Conservation (phyloP, 805 yeast genomes). For the Wickerhamiella kurtzmanii region DNA sequence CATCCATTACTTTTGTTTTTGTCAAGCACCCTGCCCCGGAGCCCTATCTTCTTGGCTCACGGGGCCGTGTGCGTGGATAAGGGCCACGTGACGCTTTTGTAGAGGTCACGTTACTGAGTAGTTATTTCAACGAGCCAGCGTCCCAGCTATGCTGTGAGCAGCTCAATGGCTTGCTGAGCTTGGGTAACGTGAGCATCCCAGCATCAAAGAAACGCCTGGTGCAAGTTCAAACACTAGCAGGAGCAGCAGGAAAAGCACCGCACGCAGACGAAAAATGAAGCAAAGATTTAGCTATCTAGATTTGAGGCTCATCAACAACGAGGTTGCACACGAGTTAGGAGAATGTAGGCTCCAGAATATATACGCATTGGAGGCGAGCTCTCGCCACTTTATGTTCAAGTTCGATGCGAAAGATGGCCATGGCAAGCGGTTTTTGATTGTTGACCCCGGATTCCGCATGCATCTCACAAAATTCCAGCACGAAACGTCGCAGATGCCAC, state of each 20-base stretch:
- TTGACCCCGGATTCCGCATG: constrained; percentile 77
- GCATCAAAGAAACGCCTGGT: no score
- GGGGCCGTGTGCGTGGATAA: no score
- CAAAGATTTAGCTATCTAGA: constrained; percentile 83
- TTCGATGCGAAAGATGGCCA: constrained; percentile 47
- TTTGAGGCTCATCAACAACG: constrained; percentile 54
- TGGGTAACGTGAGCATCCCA: no score
- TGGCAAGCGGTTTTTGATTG: constrained; percentile 56
- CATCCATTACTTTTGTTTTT: no score
- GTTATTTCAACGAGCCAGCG: no score
- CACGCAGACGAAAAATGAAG: constrained; percentile 30
- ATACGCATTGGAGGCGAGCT: constrained; percentile 61
- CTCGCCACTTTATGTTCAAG: constrained; percentile 62
- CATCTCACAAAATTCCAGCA: constrained; percentile 72
- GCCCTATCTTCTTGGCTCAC: no score
- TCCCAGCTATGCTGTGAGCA: no score
- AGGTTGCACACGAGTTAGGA: constrained; percentile 42
- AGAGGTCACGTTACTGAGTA: no score
- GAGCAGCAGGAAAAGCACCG: background rate
- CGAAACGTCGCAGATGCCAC: constrained; percentile 67
- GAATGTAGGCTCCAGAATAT: constrained; percentile 71
- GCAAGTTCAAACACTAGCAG: no score
- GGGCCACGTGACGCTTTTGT: no score
- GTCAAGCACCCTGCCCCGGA: no score
- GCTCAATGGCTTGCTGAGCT: no score